These are phyloP conservation scores for Desmodesmus armatus DNA, from an alignment of 139 green algal genomes.

Conservation along the genomic window DNA sequence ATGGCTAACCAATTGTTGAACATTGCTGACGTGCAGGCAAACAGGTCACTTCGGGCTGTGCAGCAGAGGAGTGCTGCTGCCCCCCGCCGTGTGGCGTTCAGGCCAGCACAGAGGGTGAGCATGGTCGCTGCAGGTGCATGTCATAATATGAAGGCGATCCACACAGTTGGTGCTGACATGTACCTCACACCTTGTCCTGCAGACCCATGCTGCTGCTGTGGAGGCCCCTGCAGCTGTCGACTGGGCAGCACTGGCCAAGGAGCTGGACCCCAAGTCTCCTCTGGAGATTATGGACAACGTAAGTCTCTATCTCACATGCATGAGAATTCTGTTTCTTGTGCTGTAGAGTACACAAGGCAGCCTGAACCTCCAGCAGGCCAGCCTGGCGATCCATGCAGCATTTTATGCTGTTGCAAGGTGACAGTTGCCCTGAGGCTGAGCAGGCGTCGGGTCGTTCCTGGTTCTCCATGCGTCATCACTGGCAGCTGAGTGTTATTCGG, in stretches of 20 bases:
- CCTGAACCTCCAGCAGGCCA: background rate
- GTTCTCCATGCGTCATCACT: no score
- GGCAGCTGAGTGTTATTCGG: no score
- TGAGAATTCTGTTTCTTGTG: no score
- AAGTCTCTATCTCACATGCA: no score
- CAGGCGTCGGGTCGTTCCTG: no score
- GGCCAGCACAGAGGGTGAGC: slow-evolving; percentile 24
- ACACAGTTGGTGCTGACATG: background rate
- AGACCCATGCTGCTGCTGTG: slow-evolving; percentile 55
- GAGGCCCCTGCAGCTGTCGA: slow-evolving; percentile 49
- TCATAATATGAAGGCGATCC: background rate
- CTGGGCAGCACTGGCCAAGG: slow-evolving; percentile 66
- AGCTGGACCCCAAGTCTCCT: slow-evolving; percentile 86
- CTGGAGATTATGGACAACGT: slow-evolving; percentile 97
- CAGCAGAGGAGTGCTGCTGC: slow-evolving; percentile 2
- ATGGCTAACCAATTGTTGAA: no score
- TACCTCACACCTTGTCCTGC: background rate
- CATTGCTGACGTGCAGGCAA: no score
- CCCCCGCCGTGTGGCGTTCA: background rate
- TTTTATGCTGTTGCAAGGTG: no score
- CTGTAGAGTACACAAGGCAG: no score
- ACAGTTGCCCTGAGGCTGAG: no score
- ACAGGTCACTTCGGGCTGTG: background rate
- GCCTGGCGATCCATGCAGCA: no score
- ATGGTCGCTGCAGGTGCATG: background rate